Base-by-base conservation (phyloP, 768 basidiomycete genomes). In the Serendipita indica region DNA sequence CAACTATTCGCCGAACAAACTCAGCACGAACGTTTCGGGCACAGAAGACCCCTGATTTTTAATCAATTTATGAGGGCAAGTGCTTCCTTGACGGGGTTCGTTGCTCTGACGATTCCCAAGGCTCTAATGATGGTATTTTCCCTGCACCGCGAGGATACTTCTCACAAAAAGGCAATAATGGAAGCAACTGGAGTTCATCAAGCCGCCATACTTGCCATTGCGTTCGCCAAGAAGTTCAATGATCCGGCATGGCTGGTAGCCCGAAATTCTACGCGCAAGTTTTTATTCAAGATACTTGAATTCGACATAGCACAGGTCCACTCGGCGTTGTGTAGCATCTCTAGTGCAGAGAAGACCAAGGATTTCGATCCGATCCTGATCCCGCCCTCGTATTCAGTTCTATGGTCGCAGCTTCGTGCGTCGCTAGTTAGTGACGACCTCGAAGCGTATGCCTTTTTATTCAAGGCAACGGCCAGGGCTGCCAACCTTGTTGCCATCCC, bases 1-100 rank as follows among this genome's bases (percentile, higher is more conserved):
- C 80, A 82, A 62, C 84, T 88, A 61, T 74, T 91, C 57, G 86
- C 83, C 67, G 87, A 86, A 66, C 83, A 88, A 62, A 69, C 87
- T 18, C 90, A 92, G 66, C 87, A 90, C 63, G 79, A 82, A 59
- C 77, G 86, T 2, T 85, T 87, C 66, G 69, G 73, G 52, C 71
- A 74, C 25, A 70, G 78, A 20, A 77, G 84, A 14, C 81, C 86
- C 1, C 69, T 71, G 22, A 77, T 82, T 16, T 79, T 90, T 70
- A 66, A 73, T 27, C 72, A 77, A 30, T 83, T 83, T 2, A 70
- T 81, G 43, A 74, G 76, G 63, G 92, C 90, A 66, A 71, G 84
- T 72, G 22, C 37, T 37, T 58, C 61, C 5, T 34, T n/a, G 32
- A 33, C 28, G 14, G 10, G 2, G 14, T 30, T 20, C 0, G 2